Evolutionary conservation across 805 yeast genomes (phyloP).

Genomic region (Cyberlindnera americana): DNA sequence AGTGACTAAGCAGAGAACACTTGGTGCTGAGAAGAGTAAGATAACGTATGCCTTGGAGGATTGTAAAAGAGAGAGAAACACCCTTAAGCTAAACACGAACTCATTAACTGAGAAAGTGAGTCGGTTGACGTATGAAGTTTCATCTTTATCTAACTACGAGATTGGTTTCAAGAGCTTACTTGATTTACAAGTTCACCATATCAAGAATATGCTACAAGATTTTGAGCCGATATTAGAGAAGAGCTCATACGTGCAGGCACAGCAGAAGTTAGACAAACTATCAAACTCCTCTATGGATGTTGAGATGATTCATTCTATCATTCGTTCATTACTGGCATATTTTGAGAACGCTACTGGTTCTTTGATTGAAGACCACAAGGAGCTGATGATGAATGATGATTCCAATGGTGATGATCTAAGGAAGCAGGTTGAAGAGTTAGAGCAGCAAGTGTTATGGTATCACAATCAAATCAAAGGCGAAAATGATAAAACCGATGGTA

Average conservation of each 20-base stretch:
- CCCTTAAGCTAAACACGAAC: constrained; percentile 34
- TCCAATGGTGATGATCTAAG: constrained; percentile 8
- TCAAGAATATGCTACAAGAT: constrained; percentile 46
- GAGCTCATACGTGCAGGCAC: constrained; percentile 56
- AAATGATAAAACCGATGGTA: constrained; percentile 7
- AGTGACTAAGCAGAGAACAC: constrained; percentile 40
- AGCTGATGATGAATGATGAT: constrained; percentile 20
- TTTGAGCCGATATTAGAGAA: constrained; percentile 56
- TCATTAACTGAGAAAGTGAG: constrained; percentile 37
- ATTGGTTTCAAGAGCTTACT: constrained; percentile 41
- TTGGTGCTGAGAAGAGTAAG: constrained; percentile 42
- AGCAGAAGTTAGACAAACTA: constrained; percentile 43
- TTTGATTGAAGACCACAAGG: constrained; percentile 52
- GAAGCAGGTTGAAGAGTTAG: constrained; percentile 15
- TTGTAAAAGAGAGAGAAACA: constrained; percentile 35
- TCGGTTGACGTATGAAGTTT: constrained; percentile 26
- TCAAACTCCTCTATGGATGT: constrained; percentile 29
- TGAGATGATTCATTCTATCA: constrained; percentile 28
- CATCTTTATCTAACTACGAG: constrained; percentile 31
- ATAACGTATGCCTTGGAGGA: constrained; percentile 40
- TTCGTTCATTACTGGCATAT: constrained; percentile 47
- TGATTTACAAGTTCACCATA: constrained; percentile 40
- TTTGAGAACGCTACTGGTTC: constrained; percentile 59
- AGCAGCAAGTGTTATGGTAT: constrained; percentile 20
- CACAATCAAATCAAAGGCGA: constrained; percentile 12